Percentiles rank a stretch among this genome's conserved stretches.
These are phyloP conservation scores for Hanseniaspora lachancei DNA, from an alignment of 805 yeast species.

Conservation along the genomic window DNA sequence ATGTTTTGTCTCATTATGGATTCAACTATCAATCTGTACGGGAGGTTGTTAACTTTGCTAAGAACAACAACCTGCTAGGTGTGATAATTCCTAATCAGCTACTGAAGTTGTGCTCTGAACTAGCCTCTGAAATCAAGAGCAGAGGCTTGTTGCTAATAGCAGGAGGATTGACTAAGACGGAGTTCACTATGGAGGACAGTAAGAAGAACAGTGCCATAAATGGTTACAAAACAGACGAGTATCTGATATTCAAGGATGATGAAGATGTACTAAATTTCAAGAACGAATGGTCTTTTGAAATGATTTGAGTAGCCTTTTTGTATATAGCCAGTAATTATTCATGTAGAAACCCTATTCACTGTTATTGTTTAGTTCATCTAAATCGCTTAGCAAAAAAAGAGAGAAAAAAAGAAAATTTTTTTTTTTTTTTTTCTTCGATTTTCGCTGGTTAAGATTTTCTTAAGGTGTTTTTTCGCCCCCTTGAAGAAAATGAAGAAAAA, in stretches of 20 bases:
- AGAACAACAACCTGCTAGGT: conserved; percentile 74
- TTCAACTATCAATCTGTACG: conserved; percentile 49
- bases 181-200: conserved; percentile 10
- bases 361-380: neutral
- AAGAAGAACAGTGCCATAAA: conserved; percentile 18
- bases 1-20: conserved; percentile 13
- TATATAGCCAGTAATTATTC: too few relatives aligned
- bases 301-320: neutral
- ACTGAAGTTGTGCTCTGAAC: conserved; percentile 57
- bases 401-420: neutral
- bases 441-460: too few relatives aligned
- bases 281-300: neutral
- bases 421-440: neutral
- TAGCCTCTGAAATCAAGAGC: conserved; percentile 61
- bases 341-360: too few relatives aligned
- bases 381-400: too few relatives aligned
- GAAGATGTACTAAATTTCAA: neutral
- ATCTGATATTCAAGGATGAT: conserved; percentile 18
- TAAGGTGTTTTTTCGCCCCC: neutral
- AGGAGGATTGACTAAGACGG: conserved; percentile 30
- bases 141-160: conserved; percentile 79
- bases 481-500: neutral
- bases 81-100: conserved; percentile 62
- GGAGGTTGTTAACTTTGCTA: conserved; percentile 70
- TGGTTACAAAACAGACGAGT: conserved; percentile 19